These are phyloP conservation scores for Termitomyces sp. DNA, from an alignment of 768 basidiomycete species.

Conservation along the genomic window DNA sequence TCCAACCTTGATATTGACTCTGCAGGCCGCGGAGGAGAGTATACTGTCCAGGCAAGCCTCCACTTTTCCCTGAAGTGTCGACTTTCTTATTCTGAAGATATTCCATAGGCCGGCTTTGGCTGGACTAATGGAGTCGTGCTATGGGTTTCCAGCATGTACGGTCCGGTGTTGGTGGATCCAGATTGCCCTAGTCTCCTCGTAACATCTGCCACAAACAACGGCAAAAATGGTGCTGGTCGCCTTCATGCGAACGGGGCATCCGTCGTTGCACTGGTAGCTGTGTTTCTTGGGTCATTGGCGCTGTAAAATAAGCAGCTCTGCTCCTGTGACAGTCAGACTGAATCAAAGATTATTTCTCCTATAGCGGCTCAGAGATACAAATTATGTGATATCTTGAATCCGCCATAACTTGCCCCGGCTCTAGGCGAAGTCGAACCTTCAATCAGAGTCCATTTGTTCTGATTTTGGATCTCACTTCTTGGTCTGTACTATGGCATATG, in stretches of 20 bases:
- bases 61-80: slow-evolving; percentile 9
- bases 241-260: slow-evolving; percentile 1
- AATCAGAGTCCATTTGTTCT: neutral
- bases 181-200: slow-evolving; percentile 50
- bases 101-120: slow-evolving; percentile 64
- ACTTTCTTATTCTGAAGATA: neutral
- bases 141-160: slow-evolving; percentile 70
- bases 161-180: slow-evolving; percentile 52
- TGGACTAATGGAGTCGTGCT: slow-evolving; percentile 86
- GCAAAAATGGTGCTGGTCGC: slow-evolving; percentile 11
- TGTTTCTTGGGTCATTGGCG: neutral
- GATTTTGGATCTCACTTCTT: neutral
- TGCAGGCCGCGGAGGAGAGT: slow-evolving; percentile 80
- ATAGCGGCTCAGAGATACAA: neutral
- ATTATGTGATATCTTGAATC: neutral
- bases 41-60: slow-evolving; percentile 67
- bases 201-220: slow-evolving; percentile 13
- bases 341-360: neutral
- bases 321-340: too few species aligned
- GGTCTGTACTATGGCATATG: neutral
- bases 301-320: neutral
- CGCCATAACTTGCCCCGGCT: neutral
- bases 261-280: neutral
- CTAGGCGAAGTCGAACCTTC: neutral
- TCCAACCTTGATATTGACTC: slow-evolving; percentile 74